Percentiles rank a stretch among this genome's conserved stretches.
Evolutionary conservation across 352 stramenopile genomes (phyloP).

Genomic region (Phytophthora multivora): DNA sequence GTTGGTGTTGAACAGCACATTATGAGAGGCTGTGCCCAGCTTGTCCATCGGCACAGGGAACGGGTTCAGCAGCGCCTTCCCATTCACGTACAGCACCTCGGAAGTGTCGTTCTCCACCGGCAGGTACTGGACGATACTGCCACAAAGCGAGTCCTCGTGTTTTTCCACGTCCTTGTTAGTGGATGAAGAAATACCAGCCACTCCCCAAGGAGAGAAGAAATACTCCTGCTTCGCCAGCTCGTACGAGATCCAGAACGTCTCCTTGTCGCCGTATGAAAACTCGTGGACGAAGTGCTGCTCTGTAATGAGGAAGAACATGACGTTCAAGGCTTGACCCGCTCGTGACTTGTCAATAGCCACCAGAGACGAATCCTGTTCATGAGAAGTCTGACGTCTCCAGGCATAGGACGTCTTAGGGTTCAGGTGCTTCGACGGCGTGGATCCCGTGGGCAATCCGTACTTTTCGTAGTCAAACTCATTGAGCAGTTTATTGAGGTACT

Average conservation of each 20-base stretch:
- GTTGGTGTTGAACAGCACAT: constrained; percentile 51
- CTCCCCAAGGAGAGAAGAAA: constrained; percentile 50
- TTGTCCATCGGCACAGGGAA: constrained; percentile 36
- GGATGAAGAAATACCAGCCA: constrained; percentile 27
- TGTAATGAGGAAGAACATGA: constrained; percentile 61
- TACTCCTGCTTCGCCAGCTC: constrained; percentile 46
- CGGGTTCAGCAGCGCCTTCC: constrained; percentile 53
- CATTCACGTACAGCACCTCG: constrained; percentile 58
- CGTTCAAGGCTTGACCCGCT: constrained; percentile 36
- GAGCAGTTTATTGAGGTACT: constrained; percentile 44
- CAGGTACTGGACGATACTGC: constrained; percentile 49
- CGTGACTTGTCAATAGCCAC: constrained; percentile 55
- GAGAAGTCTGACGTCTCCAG: constrained; percentile 40
- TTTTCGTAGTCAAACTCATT: constrained; percentile 47
- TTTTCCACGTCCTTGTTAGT: constrained; percentile 37
- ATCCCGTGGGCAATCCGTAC: constrained; percentile 28
- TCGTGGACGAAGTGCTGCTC: constrained; percentile 41
- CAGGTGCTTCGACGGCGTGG: constrained; percentile 35
- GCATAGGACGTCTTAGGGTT: constrained; percentile 31
- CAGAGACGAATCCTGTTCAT: constrained; percentile 67
- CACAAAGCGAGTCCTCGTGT: constrained; percentile 43
- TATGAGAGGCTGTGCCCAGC: constrained; percentile 19
- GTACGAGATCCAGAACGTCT: constrained; percentile 49
- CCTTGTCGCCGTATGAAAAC: constrained; percentile 50
- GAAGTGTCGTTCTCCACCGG: constrained; percentile 26